Base-by-base conservation (phyloP, 2,329 filamentous ascomycete species). In the Paradendryphiella salina region DNA sequence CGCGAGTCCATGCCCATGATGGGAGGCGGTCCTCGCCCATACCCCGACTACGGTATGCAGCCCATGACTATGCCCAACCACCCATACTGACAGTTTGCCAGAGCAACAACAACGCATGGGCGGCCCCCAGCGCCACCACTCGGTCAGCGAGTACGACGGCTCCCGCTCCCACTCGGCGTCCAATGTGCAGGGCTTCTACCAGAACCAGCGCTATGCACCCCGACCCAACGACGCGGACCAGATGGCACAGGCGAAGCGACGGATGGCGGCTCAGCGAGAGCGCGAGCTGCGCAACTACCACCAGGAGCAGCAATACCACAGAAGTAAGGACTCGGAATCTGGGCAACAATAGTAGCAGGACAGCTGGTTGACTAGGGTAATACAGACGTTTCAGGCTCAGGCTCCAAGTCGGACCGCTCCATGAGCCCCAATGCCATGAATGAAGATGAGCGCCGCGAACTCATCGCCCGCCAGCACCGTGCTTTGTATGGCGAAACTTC, bases 251-350 rank as follows among this genome's bases (percentile, higher is more conserved):
- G 92, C 91, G 70, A 97, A 97, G 84, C 90, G 94, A 80, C 89
- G 93, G 82, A 95, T 97, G 90, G 94, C 94, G 71, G 94, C 94
- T 75, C 94, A 97, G 80, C 90, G 94, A 78, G 94, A 99, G 82
- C 89, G 93, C 78, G 94, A 99, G 81, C 87, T 99, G 77, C 90
- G 94, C 78, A 99, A 97, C 79, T 96, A 97, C 80, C 94, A 99
- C 80, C 95, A 96, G 80, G 94, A 99, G 85, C 94, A 99, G 85
- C 94, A 99, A 85, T 97, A 96, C 80, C 96, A 97, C 82, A 87
- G 93, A 90, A 96, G 94, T 97, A 90, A 85, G 88, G 85, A 85
- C 77, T 83, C 85, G 84, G 82, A 81, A 83, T 84, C 82, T 83
- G 84, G 88, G 86, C 83, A 83, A 80, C 73, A 79, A 77, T 79